Percentiles rank a stretch among this genome's conserved stretches.
Evolutionary conservation across 164 flowering plant species (phyloP).

Genomic region (Annona cherimola): DNA sequence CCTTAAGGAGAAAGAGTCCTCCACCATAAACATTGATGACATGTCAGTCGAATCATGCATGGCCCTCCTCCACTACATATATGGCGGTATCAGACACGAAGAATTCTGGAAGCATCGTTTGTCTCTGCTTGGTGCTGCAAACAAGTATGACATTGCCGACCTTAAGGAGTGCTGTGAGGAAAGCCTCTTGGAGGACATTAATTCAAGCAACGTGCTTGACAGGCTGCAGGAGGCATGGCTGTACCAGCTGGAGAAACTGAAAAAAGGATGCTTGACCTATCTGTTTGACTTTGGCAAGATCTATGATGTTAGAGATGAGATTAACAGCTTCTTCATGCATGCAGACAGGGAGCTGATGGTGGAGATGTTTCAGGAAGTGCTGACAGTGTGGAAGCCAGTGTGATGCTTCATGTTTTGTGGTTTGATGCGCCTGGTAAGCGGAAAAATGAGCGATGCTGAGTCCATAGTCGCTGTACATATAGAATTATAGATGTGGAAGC

Average conservation of each 20-base stretch:
- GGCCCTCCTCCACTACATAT: constrained; percentile 68
- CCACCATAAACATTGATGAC: constrained; percentile 69
- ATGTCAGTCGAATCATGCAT: constrained; percentile 70
- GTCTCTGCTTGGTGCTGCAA: constrained; percentile 73
- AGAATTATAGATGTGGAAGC: too few species aligned
- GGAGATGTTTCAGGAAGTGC: constrained; percentile 87
- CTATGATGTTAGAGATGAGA: constrained; percentile 75
- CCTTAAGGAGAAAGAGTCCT: constrained; percentile 79
- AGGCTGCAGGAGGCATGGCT: constrained; percentile 92
- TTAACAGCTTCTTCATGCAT: constrained; percentile 53
- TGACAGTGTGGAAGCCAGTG: constrained; percentile 71
- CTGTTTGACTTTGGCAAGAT: constrained; percentile 88
- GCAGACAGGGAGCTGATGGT: constrained; percentile 74
- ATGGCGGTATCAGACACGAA: constrained; percentile 74
- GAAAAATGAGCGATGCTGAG: too few species aligned
- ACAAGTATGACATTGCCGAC: constrained; percentile 71
- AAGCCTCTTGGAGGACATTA: constrained; percentile 82
- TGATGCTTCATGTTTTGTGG: constrained; percentile 7
- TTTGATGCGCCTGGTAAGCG: too few species aligned
- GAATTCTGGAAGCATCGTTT: constrained; percentile 86
- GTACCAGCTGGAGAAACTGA: constrained; percentile 64
- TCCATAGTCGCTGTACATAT: too few species aligned
- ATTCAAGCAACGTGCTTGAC: constrained; percentile 77
- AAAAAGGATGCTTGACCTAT: constrained; percentile 73
- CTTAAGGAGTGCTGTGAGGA: constrained; percentile 81